These are phyloP conservation scores for Penicillium olsonii DNA, from an alignment of 2,329 filamentous ascomycete species.

Conservation along the genomic window DNA sequence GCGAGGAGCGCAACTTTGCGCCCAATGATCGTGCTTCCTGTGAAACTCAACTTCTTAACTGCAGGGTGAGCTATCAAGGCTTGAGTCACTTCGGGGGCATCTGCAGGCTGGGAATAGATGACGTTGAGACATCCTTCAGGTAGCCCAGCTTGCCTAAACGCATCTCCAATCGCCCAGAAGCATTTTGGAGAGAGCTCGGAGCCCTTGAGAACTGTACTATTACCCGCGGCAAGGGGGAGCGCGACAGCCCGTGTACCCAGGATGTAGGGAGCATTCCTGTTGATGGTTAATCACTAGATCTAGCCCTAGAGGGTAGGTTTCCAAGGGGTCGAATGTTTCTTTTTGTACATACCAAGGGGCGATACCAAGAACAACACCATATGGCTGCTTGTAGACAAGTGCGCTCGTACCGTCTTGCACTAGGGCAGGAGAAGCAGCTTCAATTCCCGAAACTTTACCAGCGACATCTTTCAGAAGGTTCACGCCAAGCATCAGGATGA, in stretches of 20 bases:
- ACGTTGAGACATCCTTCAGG: conserved; percentile 46
- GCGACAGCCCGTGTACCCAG: conserved; percentile 53
- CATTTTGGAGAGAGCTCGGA: conserved; percentile 36
- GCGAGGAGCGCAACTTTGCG: conserved; percentile 61
- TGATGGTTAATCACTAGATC: not conserved
- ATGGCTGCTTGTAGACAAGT: conserved; percentile 71
- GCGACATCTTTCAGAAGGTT: conserved; percentile 51
- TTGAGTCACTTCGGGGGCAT: conserved; percentile 38
- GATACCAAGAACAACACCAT: conserved; percentile 74
- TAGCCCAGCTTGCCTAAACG: conserved; percentile 46
- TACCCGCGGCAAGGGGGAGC: conserved; percentile 68
- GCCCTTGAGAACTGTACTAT: conserved; percentile 60
- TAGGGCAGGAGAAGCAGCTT: conserved; percentile 50
- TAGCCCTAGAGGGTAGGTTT: too few relatives aligned
- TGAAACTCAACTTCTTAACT: conserved; percentile 55
- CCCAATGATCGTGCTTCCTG: conserved; percentile 58
- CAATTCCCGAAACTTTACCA: conserved; percentile 48
- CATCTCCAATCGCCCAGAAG: conserved; percentile 35
- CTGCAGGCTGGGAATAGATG: conserved; percentile 33
- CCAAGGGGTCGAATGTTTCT: too few relatives aligned
- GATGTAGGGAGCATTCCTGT: conserved; percentile 54
- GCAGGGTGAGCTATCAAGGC: conserved; percentile 39
- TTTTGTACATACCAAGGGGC: conserved; percentile 69
- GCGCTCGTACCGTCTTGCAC: conserved; percentile 55
- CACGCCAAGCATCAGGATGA: conserved; percentile 29